phyloP scores from a whole-genome alignment of 1,284 basidiomycete genomes.

The Cryptococcus jaspeensis region DNA sequence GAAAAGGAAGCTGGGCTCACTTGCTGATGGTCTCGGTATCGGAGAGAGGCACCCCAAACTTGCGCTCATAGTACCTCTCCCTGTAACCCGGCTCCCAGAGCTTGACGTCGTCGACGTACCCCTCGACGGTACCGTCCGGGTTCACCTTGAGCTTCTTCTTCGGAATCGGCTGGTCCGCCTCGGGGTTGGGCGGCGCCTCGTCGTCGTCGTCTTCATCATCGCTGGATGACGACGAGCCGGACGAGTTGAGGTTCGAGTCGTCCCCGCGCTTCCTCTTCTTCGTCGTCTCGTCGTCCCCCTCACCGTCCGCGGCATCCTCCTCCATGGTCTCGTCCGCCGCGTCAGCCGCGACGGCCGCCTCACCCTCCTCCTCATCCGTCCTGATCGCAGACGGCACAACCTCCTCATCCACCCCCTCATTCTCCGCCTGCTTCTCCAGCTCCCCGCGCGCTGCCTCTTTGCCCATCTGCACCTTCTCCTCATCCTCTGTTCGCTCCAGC shows the following conservation, averaged over 20 bases:
- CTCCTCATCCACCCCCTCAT: slow-evolving; percentile 26
- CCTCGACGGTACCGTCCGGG: slow-evolving; percentile 60
- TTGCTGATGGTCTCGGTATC: slow-evolving; percentile 72
- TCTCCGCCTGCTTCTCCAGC: slow-evolving; percentile 23
- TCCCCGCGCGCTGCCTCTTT: slow-evolving; percentile 17
- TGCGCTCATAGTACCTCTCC: slow-evolving; percentile 91
- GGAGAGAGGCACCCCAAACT: slow-evolving; percentile 76
- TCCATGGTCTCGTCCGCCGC: slow-evolving; percentile 18
- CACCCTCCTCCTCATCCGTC: slow-evolving; percentile 49
- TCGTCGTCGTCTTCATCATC: slow-evolving; percentile 56
- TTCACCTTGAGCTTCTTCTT: slow-evolving; percentile 68
- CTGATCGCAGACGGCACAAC: slow-evolving; percentile 36
- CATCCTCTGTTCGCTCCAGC: slow-evolving; percentile 24
- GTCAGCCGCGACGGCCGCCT: slow-evolving; percentile 17
- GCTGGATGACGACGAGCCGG: slow-evolving; percentile 53
- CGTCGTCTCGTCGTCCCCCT: background rate
- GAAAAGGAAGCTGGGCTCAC: slow-evolving; percentile 56
- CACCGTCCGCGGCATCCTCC: slow-evolving; percentile 8
- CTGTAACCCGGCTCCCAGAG: slow-evolving; percentile 93
- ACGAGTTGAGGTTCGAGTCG: slow-evolving; percentile 33
- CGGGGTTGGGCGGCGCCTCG: slow-evolving; percentile 45
- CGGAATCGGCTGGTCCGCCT: slow-evolving; percentile 53
- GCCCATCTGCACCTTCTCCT: slow-evolving; percentile 23
- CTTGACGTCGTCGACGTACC: slow-evolving; percentile 86
- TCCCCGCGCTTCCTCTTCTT: slow-evolving; percentile 20